Evolutionary conservation across 2,329 filamentous ascomycete species (phyloP), one percentile per base, ranked within the genome.

Genomic region (Xylariales sp.): DNA sequence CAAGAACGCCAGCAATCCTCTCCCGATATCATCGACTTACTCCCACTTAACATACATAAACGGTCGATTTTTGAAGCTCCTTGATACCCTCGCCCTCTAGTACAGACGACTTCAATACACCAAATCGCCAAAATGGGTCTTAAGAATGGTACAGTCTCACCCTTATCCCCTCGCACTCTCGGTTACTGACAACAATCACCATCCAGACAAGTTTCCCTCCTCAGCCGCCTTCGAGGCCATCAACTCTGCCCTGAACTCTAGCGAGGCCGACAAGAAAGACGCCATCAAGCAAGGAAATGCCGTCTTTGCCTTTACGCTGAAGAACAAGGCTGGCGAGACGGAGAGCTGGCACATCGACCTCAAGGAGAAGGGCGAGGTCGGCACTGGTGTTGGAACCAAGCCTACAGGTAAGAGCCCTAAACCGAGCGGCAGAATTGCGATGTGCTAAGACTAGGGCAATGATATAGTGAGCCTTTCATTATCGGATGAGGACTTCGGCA

Each of bases 321-420:
- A 95, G 77, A 98, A 98, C 76, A 66, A 72, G 44, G 75, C 75
- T 18, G 88, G 88, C 55, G 79, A 90, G 64, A 82, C 82, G 45
- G 82, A 88, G 58, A 86, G 80, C 69, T 98, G 93, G 93, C 80
- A 94, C 71, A 87, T 98, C 54, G 93, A 98, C 64, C 80, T 98
- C 48, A 96, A 96, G 76, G 78, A 94, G 58, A 85, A 83, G 48
- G 93, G 93, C 49, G 77, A 76, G 42, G 90, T 95, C 31, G 85
- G 78, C 55, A 84, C 85, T 60, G 93, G 93, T 42, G 62, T 77
- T 19, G 85, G 84, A 54, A 78, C 78, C 53, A 95, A 96, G 73
- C 82, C 91, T 29, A 88, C 82, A 61, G 87, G 88, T 94, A 63
- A 58, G 80, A 16, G 16, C 36, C 15, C 34, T 9, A 9, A 27